These are phyloP conservation scores for Leishmania aethiopica DNA, from an alignment of 208 protist species.

Conservation along the genomic window DNA sequence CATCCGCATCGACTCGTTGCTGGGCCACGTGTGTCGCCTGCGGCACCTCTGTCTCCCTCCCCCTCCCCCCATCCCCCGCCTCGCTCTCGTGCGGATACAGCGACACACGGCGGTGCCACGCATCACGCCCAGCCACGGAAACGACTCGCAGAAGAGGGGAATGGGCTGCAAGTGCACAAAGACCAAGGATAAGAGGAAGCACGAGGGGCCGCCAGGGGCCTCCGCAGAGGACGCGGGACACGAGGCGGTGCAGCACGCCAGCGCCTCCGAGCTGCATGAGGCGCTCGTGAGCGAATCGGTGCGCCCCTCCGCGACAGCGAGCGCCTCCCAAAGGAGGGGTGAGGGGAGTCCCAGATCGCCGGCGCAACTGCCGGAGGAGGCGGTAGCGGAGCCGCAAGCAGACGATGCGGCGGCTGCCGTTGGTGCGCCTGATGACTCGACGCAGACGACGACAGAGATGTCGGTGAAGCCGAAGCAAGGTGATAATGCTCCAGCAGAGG, in stretches of 20 bases:
- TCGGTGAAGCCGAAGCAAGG: background rate
- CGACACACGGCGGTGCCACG: too few relatives aligned
- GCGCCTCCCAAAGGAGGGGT: background rate
- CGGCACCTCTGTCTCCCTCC: too few relatives aligned
- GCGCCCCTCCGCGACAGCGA: background rate
- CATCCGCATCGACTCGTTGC: too few relatives aligned
- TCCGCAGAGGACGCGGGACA: background rate
- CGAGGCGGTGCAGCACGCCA: background rate
- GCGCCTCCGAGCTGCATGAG: background rate
- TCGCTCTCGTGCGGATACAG: too few relatives aligned
- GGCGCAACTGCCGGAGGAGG: background rate
- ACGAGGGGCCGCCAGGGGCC: background rate
- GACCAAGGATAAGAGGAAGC: constrained; percentile 16
- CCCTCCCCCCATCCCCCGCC: too few relatives aligned
- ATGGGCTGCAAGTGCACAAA: constrained; percentile 36
- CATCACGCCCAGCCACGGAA: too few relatives aligned
- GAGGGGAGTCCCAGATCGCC: background rate
- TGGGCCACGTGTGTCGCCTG: too few relatives aligned
- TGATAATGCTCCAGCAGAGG: background rate
- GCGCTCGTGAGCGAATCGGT: constrained; percentile 4
- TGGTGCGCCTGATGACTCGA: background rate
- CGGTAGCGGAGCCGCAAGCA: background rate
- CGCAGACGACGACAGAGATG: background rate
- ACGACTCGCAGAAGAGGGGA: background rate
- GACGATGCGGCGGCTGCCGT: background rate